Base-by-base conservation (phyloP, 495 filamentous ascomycete genomes). In the Pyrenula massariospora region DNA sequence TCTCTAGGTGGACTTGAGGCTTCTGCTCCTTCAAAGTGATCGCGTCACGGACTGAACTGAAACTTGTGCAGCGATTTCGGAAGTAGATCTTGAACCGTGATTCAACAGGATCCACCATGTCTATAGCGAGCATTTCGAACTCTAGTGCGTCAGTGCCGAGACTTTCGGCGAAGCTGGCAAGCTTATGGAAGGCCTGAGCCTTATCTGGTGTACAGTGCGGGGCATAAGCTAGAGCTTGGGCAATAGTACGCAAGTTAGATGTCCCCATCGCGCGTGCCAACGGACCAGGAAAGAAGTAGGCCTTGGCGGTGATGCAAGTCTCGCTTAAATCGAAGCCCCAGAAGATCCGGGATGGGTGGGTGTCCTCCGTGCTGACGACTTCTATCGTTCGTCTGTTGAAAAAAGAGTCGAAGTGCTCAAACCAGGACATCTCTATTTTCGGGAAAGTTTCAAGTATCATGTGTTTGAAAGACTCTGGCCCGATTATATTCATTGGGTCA, bases 61-160 rank as follows among this genome's bases (percentile, higher is more conserved):
- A 70, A 5, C 52, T 48, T 0, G 70, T 70, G 31, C 50, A 15
- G 2, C 58, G 68, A 31, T 50, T 59, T 36, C 70, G 62, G 42
- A 73, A 55, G 54, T 73, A 73, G 36, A 73, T 65, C 55, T 72
- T 73, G 52, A 71, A 50, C 2, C 70, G 65, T 1, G 69, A 65
- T n/a, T 67, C 50, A 2, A 12, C 12, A 2, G 59, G 62, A 23
- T 65, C 61, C 1, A 70, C 55, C 50, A 66, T 59, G 53, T 73
- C 70, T 53, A 72, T 63, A 22, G 65, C 68, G 42, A 73, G 55
- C 36, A 72, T 70, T 47, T 72, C 70, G 11, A 66, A 51, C 49
- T 65, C 57, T 1, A 63, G 60, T 54, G 21, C 56, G 10, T 10
- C 56, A 52, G 11, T 36, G 22, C 15, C 58, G 24, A 22, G 59